Evolutionary conservation across 345 rosid species (phyloP).

Genomic region (Bruguiera parviflora): DNA sequence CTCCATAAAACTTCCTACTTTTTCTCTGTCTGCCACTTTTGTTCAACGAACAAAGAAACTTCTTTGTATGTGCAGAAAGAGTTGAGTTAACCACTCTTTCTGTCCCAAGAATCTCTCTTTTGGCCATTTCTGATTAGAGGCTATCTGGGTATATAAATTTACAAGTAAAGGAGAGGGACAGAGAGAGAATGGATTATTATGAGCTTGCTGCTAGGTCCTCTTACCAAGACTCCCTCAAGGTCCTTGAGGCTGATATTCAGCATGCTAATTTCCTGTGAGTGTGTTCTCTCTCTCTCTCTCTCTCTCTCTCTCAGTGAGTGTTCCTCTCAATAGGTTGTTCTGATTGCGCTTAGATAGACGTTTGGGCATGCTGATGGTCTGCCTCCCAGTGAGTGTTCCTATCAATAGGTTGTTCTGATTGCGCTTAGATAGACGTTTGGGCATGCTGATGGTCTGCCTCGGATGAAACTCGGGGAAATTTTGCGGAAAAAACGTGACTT

Average conservation of each 20-base stretch:
- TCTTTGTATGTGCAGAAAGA: background rate
- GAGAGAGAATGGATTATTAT: slow-evolving; percentile 28
- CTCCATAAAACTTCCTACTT: background rate
- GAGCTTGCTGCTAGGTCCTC: slow-evolving; percentile 34
- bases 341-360: no score
- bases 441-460: background rate
- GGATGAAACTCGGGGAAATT: background rate
- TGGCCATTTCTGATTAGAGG: no score
- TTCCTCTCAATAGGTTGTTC: background rate
- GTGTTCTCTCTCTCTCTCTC: background rate
- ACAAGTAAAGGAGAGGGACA: background rate
- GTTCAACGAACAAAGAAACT: slow-evolving; percentile 1
- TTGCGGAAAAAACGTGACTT: background rate
- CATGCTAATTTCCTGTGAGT: slow-evolving; percentile 42
- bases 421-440: no score
- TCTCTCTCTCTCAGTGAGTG: background rate
- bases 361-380: background rate
- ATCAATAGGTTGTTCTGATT: no score
- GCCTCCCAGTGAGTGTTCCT: background rate
- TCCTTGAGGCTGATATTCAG: slow-evolving; percentile 47
- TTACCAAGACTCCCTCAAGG: slow-evolving; percentile 41
- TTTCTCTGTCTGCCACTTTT: background rate
- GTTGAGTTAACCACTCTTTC: background rate
- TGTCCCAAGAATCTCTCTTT: background rate
- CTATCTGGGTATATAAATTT: background rate